These are phyloP conservation scores for Solanum chilense DNA, from an alignment of 257 asterid species.

Conservation along the genomic window DNA sequence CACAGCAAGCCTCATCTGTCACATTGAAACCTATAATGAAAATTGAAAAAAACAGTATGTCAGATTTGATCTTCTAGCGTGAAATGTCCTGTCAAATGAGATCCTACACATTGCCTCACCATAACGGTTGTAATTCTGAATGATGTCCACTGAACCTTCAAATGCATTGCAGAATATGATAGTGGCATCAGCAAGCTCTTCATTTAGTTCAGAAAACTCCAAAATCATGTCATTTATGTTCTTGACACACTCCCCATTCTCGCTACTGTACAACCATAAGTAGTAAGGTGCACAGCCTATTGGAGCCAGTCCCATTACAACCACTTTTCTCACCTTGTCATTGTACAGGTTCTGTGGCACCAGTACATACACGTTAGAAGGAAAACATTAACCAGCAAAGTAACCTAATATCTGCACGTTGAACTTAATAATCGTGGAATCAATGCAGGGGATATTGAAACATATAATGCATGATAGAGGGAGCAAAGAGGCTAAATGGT, in stretches of 20 bases:
- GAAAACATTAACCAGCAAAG: neutral
- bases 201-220: no score
- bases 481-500: neutral
- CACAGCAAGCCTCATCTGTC: constrained; percentile 77
- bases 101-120: no score
- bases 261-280: no score
- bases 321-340: constrained; percentile 63
- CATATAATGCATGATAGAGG: neutral
- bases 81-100: neutral
- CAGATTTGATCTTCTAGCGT: neutral
- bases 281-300: constrained; percentile 44
- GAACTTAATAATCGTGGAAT: neutral
- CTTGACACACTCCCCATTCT: no score
- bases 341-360: constrained; percentile 59
- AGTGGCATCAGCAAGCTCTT: no score
- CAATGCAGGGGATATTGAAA: neutral
- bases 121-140: no score
- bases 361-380: neutral
- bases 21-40: constrained; percentile 49
- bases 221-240: no score
- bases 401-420: neutral
- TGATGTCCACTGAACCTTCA: no score
- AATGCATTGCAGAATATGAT: no score
- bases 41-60: neutral
- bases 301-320: constrained; percentile 80